Conservation (phyloP, 2,329 filamentous ascomycete species). For the Nigrospora oryzae region DNA sequence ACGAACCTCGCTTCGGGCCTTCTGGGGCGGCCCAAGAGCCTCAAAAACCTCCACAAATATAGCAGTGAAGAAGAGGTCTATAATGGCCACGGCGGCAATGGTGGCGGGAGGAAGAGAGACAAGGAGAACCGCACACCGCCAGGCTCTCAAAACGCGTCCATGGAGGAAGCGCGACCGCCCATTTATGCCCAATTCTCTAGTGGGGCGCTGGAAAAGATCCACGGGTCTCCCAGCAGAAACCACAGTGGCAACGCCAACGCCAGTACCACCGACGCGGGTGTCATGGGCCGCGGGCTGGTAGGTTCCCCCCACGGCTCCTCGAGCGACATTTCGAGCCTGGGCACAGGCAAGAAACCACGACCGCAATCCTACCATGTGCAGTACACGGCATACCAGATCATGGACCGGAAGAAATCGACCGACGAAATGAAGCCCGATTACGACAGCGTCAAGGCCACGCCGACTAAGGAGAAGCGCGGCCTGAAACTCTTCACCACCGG, state of each 20-base stretch:
- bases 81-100: conserved; percentile 16
- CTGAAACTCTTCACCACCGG: conserved; percentile 29
- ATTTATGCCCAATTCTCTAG: conserved; percentile 72
- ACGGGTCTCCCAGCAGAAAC: conserved; percentile 4
- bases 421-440: conserved; percentile 9
- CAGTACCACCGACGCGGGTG: conserved; percentile 2
- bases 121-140: conserved; percentile 75
- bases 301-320: conserved; percentile 6
- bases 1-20: conserved; percentile 67
- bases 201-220: conserved; percentile 19
- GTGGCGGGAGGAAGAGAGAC: conserved; percentile 38
- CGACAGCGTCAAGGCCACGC: conserved; percentile 14
- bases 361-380: conserved; percentile 42
- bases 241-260: conserved; percentile 4
- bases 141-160: conserved; percentile 28
- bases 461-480: conserved; percentile 30
- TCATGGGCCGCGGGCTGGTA: not conserved
- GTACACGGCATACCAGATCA: conserved; percentile 11
- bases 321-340: conserved; percentile 9
- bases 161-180: conserved; percentile 48
- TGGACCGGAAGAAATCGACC: conserved; percentile 8
- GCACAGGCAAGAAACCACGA: conserved; percentile 27
- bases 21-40: conserved; percentile 65
- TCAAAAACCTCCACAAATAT: conserved; percentile 53
- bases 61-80: conserved; percentile 38